phyloP scores from a whole-genome alignment of 2,329 filamentous ascomycete genomes.

The Xylariaceae sp. region DNA sequence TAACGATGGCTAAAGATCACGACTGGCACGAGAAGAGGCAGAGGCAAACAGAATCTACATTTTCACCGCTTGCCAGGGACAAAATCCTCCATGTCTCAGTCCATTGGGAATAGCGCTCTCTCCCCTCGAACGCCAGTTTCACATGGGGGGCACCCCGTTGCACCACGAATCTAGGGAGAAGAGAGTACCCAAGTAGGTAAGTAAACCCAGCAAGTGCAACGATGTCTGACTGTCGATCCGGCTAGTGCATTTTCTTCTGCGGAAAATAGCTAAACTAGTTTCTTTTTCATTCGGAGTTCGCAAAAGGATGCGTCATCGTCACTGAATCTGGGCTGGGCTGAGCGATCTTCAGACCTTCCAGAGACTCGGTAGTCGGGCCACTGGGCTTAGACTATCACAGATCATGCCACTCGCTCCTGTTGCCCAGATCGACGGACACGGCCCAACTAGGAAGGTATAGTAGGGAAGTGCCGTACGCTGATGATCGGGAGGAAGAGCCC shows the following conservation, averaged over 20 bases:
- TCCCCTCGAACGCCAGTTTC: neutral
- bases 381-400: neutral
- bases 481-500: neutral
- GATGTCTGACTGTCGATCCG: neutral
- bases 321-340: neutral
- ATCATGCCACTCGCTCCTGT: neutral
- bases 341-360: neutral
- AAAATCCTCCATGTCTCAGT: neutral
- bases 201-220: neutral
- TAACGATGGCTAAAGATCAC: neutral
- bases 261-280: neutral
- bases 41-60: neutral
- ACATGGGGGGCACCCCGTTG: neutral
- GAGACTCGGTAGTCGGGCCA: neutral
- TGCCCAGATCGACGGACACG: neutral
- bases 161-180: neutral
- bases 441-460: neutral
- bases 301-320: neutral
- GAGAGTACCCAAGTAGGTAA: too few relatives aligned
- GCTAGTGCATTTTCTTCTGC: neutral
- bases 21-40: neutral
- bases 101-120: neutral
- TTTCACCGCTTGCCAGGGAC: neutral
- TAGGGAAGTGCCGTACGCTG: too few relatives aligned
- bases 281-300: neutral